Conservation (phyloP, 1,284 basidiomycete genomes). For the Cerioporus squamosus region DNA sequence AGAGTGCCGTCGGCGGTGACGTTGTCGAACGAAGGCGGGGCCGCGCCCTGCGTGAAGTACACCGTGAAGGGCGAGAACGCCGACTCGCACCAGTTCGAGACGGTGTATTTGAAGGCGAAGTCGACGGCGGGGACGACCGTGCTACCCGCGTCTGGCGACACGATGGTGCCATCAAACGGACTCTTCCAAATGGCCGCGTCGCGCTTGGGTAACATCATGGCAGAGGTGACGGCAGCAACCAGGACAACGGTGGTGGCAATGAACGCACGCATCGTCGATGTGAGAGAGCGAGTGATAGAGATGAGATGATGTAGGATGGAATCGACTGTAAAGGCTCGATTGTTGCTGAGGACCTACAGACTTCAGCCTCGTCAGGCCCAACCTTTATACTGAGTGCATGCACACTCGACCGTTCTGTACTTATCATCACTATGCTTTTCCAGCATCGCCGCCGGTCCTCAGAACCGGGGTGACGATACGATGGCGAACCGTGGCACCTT, state of each 20-base stretch:
- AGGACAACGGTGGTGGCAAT: background rate
- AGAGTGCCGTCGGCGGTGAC: slow-evolving; percentile 23
- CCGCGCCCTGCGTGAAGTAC: slow-evolving; percentile 24
- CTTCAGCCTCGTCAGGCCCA: background rate
- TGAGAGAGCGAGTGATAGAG: background rate
- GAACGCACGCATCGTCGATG: slow-evolving; percentile 11
- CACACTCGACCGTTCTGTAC: background rate
- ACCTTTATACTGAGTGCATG: slow-evolving; percentile 12
- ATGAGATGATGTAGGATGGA: background rate
- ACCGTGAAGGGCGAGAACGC: slow-evolving; percentile 26
- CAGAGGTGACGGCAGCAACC: slow-evolving; percentile 4
- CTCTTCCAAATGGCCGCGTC: slow-evolving; percentile 14
- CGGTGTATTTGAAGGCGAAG: slow-evolving; percentile 24
- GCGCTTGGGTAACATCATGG: slow-evolving; percentile 10
- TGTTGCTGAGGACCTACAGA: background rate
- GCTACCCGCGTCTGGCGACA: slow-evolving; percentile 10
- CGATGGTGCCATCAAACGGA: slow-evolving; percentile 22
- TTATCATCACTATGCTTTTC: background rate
- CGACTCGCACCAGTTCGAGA: slow-evolving; percentile 27
- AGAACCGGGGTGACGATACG: background rate
- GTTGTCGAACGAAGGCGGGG: slow-evolving; percentile 19
- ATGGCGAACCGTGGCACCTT: background rate
- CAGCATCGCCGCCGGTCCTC: slow-evolving; percentile 2
- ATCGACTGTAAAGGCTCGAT: background rate
- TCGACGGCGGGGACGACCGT: slow-evolving; percentile 15